These are phyloP conservation scores for Curvularia sp. DNA, from an alignment of 2,329 filamentous ascomycete genomes.

Conservation along the genomic window DNA sequence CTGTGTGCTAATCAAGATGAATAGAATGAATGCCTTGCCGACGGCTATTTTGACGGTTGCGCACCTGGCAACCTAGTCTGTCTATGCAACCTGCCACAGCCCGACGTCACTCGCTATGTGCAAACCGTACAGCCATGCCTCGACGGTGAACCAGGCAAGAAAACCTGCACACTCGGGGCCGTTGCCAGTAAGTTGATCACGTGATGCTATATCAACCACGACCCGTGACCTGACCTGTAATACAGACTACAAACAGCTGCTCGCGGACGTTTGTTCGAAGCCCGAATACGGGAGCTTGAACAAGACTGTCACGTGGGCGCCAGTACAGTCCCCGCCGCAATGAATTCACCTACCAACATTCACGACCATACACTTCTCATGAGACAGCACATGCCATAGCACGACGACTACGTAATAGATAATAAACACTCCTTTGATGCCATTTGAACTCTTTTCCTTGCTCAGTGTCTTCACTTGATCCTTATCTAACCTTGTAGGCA, in stretches of 20 bases:
- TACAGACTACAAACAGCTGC: conserved; percentile 28
- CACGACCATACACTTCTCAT: conserved; percentile 1
- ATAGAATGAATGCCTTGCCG: conserved; percentile 6
- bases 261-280: conserved; percentile 20
- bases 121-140: conserved; percentile 29
- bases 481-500: background rate
- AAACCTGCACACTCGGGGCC: conserved; percentile 26
- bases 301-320: conserved; percentile 20
- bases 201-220: background rate
- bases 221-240: background rate
- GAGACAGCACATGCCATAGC: conserved; percentile 9
- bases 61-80: conserved; percentile 15
- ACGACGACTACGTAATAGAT: conserved; percentile 14
- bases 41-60: conserved; percentile 22
- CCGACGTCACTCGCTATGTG: conserved; percentile 25
- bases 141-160: conserved; percentile 19
- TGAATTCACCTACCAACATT: background rate
- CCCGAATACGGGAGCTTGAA: conserved; percentile 18
- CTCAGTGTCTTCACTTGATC: background rate
- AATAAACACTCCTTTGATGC: conserved; percentile 10
- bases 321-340: background rate
- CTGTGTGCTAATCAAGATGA: background rate
- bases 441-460: background rate
- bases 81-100: conserved; percentile 28
- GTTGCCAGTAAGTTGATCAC: conserved; percentile 21